Conservation (phyloP, 306 rosid species). For the Dalbergia cultrata region DNA sequence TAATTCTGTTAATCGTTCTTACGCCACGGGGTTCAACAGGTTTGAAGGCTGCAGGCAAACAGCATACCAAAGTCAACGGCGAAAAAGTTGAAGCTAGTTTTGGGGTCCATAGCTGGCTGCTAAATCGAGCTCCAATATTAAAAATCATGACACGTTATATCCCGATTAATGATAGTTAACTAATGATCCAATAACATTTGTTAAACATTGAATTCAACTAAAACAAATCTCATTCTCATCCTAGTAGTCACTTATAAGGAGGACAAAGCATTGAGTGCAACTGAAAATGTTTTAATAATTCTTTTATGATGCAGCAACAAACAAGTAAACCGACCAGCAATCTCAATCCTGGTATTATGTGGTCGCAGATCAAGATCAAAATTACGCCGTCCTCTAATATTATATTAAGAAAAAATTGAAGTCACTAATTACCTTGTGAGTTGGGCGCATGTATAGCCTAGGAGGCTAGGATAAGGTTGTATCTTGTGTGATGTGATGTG, state of each 20-base stretch:
- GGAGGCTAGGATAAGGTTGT: constrained; percentile 9
- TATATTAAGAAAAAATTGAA: no score
- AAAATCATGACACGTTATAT: no score
- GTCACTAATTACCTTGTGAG: background rate
- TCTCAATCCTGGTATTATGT: background rate
- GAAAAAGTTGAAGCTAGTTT: background rate
- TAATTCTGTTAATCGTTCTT: background rate
- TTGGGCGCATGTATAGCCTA: background rate
- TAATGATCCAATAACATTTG: no score
- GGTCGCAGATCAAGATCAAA: background rate
- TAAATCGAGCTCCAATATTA: background rate
- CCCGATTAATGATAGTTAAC: no score
- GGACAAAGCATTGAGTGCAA: background rate
- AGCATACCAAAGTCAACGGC: background rate
- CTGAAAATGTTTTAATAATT: background rate
- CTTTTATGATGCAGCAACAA: background rate
- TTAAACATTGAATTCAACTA: no score
- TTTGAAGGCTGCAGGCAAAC: no score
- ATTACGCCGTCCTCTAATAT: background rate
- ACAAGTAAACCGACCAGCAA: background rate
- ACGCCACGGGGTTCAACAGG: background rate
- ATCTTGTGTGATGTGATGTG: constrained; percentile 5
- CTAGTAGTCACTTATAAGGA: no score
- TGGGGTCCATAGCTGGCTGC: background rate
- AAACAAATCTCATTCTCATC: no score